Percentiles rank a stretch among this genome's conserved stretches.
These are phyloP conservation scores for Croton setiger DNA, from an alignment of 441 rosid genomes.

Conservation along the genomic window DNA sequence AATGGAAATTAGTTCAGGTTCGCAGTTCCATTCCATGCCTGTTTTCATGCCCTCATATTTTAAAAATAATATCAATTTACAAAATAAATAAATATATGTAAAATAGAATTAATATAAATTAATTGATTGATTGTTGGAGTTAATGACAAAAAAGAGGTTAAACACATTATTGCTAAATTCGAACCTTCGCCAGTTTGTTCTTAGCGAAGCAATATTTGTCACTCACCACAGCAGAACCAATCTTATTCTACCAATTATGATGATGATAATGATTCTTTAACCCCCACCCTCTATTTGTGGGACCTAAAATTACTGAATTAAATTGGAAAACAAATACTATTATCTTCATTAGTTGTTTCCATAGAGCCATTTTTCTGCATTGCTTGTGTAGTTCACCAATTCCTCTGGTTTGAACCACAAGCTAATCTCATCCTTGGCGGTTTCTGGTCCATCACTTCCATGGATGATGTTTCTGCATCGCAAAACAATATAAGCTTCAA, in stretches of 20 bases:
- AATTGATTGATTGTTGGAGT: slow-evolving; percentile 5
- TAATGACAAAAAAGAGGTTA: slow-evolving; percentile 7
- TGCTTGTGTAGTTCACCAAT: slow-evolving; percentile 68
- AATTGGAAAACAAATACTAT: slow-evolving; percentile 4
- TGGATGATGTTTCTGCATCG: slow-evolving; percentile 79
- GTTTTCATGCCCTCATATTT: too few species aligned
- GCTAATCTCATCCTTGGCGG: slow-evolving; percentile 83
- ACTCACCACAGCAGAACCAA: slow-evolving; percentile 14
- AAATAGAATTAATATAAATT: not conserved
- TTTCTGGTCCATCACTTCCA: slow-evolving; percentile 96
- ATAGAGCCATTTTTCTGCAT: slow-evolving; percentile 91
- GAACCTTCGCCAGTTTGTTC: not conserved
- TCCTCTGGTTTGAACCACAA: slow-evolving; percentile 97
- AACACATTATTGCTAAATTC: slow-evolving; percentile 14
- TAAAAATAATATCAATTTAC: too few species aligned
- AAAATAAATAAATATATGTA: not conserved
- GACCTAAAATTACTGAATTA: slow-evolving; percentile 26
- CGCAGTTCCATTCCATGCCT: too few species aligned
- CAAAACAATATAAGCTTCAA: slow-evolving; percentile 3
- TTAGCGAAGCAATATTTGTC: not conserved
- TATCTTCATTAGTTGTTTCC: slow-evolving; percentile 59
- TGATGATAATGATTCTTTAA: too few species aligned
- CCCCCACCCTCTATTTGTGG: slow-evolving; percentile 22
- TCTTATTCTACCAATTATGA: slow-evolving; percentile 35
- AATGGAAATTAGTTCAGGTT: too few species aligned